Evolutionary conservation across 1,139 yeast genomes (phyloP), one percentile per base, ranked within the genome.

Genomic region (Diutina rugosa): DNA sequence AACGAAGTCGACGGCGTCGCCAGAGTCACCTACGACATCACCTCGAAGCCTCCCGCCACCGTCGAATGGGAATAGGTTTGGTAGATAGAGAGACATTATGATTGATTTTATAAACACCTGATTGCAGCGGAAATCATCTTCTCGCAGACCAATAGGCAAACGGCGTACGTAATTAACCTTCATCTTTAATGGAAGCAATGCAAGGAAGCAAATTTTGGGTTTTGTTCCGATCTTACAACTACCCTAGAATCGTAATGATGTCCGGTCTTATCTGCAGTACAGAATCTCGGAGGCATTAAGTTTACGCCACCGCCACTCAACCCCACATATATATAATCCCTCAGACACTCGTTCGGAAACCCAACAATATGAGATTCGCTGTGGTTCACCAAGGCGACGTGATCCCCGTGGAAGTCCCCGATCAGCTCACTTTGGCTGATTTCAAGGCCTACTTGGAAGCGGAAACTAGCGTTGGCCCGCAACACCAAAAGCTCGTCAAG

Each of bases 1-100:
- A 95, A 95, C 73, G 99, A 93, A 77, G 99, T 93, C 61, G 89
- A 87, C 64, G 99, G 99, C 69, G 99, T 93, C 66, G 97, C 99
- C 59, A 88, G 99, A 76, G 99, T 95, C 60, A 95, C 97, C 58
- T 95, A 93, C 73, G 99, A 93, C 72, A 91, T 95, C 71, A 93
- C 99, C 61, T 90, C 97, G 61, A 93, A 93, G 78, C 99, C 99
- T 59, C 99, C 99, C 62, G 99, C 99, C 60, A 95, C 99, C 60
- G 99, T 93, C 64, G 99, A 93, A 74, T 93, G 98, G 98, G 99
- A 93, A 78, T 93, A 86, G 51, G 30, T 29, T 9, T 28, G n/a
- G 12, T 26, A 28, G 14, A 47, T 47, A 16, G 14, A 44, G 18
- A 44, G n/a, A n/a, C 16, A 16, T 35, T 21, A 35, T n/a, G 41